Percentiles rank a stretch among this genome's conserved stretches.
These are phyloP conservation scores for Beta macrorhiza DNA, from an alignment of 179 eudicot genomes.

Conservation along the genomic window DNA sequence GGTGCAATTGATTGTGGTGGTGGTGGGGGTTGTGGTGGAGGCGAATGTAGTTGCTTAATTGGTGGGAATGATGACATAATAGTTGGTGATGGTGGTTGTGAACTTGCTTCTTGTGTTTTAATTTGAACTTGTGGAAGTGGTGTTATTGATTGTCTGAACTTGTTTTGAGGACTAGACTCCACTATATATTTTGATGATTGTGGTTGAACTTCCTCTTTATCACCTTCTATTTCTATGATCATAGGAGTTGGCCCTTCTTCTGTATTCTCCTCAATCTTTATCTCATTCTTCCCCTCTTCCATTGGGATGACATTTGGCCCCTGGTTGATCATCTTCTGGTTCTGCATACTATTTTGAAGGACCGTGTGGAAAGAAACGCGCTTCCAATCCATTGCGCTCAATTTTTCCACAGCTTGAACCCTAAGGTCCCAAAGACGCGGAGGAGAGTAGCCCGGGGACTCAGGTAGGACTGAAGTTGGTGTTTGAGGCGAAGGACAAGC, in stretches of 20 bases:
- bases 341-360: conserved; percentile 45
- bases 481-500: conserved; percentile 61
- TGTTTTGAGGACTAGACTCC: conserved; percentile 20
- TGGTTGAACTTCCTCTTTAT: conserved; percentile 12
- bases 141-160: background rate
- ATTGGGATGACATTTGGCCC: conserved; percentile 16
- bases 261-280: conserved; percentile 12
- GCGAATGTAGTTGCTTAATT: conserved; percentile 32
- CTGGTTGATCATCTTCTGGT: conserved; percentile 23
- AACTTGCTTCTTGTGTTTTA: conserved; percentile 21
- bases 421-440: conserved; percentile 65
- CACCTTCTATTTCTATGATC: conserved; percentile 26
- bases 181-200: conserved; percentile 23
- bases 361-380: conserved; percentile 71
- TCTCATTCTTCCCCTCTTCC: conserved; percentile 24
- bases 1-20: conserved; percentile 11
- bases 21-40: conserved; percentile 48
- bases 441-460: conserved; percentile 47
- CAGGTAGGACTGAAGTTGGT: conserved; percentile 81
- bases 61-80: conserved; percentile 27
- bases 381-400: conserved; percentile 76
- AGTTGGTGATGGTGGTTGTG: conserved; percentile 31
- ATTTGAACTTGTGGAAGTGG: conserved; percentile 18
- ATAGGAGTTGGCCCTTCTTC: conserved; percentile 25
- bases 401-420: conserved; percentile 64